phyloP scores from a whole-genome alignment of 2,329 filamentous ascomycete species.

The Cryphonectria parasitica region DNA sequence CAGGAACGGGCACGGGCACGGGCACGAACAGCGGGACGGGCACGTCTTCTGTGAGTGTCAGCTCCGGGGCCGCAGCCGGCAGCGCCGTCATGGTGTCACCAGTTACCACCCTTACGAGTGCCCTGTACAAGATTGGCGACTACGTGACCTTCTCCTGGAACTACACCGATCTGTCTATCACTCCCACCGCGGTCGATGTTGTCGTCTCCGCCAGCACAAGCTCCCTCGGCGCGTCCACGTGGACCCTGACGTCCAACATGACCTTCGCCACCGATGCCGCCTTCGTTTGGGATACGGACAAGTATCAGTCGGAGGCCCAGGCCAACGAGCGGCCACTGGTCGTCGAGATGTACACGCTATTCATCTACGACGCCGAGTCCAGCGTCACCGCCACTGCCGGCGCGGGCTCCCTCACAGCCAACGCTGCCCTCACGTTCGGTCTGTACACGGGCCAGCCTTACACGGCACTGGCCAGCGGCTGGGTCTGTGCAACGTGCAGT shows the following conservation, averaged over 20 bases:
- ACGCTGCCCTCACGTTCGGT: conserved; percentile 57
- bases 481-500: conserved; percentile 62
- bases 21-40: conserved; percentile 29
- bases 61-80: conserved; percentile 54
- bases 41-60: conserved; percentile 39
- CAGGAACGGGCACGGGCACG: conserved; percentile 33
- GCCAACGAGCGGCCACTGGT: conserved; percentile 49
- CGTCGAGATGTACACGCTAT: conserved; percentile 61
- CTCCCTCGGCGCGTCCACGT: conserved; percentile 47
- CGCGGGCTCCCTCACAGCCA: conserved; percentile 59
- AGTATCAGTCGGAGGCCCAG: conserved; percentile 51
- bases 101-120: conserved; percentile 46
- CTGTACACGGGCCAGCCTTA: conserved; percentile 60
- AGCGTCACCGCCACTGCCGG: conserved; percentile 54
- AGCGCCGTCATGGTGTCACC: conserved; percentile 59
- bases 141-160: conserved; percentile 66
- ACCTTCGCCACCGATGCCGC: conserved; percentile 55
- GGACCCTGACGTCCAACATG: conserved; percentile 68
- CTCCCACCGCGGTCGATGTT: conserved; percentile 64
- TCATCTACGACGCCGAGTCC: conserved; percentile 63
- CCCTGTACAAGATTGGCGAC: conserved; percentile 65
- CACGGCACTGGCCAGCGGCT: conserved; percentile 52
- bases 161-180: conserved; percentile 63
- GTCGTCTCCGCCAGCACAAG: conserved; percentile 59
- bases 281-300: conserved; percentile 63